These are phyloP conservation scores for Dryas integrifolia DNA, from an alignment of 331 rosid species.

Conservation along the genomic window DNA sequence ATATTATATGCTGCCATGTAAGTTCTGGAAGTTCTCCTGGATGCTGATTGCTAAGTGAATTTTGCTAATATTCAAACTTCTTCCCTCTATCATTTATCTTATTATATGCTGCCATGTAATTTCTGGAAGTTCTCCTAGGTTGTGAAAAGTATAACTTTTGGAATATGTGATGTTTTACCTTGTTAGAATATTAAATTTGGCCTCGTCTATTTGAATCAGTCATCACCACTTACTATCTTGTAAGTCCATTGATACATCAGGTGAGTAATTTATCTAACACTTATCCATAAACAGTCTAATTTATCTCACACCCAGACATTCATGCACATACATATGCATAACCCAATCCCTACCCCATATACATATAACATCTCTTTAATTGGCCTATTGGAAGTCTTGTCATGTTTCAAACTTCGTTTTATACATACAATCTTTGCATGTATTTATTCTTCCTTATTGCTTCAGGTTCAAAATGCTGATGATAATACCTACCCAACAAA, in stretches of 20 bases:
- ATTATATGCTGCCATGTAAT: neutral
- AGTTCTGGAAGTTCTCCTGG: neutral
- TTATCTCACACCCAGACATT: neutral
- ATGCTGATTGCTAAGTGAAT: no score
- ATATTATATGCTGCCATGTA: neutral
- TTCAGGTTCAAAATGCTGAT: conserved; percentile 97
- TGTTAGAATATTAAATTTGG: no score
- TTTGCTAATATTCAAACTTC: no score
- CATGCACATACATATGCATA: neutral
- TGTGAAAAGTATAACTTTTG: no score
- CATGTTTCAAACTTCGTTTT: conserved; percentile 8
- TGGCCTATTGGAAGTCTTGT: conserved; percentile 16
- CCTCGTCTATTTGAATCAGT: no score
- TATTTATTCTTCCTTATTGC: conserved; percentile 33
- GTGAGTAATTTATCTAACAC: no score
- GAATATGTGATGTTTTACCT: no score
- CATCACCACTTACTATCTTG: no score
- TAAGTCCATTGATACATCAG: no score
- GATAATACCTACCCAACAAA: conserved; percentile 73
- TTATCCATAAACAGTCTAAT: no score
- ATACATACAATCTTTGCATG: neutral
- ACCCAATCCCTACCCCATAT: no score
- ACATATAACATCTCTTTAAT: no score
- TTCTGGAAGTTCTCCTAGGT: neutral
- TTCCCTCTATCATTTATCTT: neutral